Base-by-base conservation (phyloP, 495 filamentous ascomycete genomes). In the Umbilicaria muhlenbergii region DNA sequence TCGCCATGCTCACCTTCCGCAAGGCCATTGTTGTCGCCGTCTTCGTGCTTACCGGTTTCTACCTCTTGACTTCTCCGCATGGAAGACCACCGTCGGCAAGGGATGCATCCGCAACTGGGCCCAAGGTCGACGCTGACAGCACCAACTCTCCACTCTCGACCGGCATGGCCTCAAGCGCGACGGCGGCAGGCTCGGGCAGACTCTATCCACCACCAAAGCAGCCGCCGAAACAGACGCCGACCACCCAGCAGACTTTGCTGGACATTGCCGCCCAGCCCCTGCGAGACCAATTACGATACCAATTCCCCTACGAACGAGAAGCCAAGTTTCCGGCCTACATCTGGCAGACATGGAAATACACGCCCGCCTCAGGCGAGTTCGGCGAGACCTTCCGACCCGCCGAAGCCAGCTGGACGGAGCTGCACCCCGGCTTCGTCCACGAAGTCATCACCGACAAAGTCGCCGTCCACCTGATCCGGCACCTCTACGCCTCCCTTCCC, bases 271-370 rank as follows among this genome's bases (percentile, higher is more conserved):
- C 70, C 56, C 73, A 75, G 52, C 75, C 83, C 11, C 64, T 96
- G 14, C 73, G 77, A 55, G 83, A 94, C 28, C 86, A 87, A 54
- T 71, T 98, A 40, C 82, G 77, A 33, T 94, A 92, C 66, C 82
- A 92, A 53, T 98, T 89, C 57, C 86, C 88, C 11, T 98, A 96
- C 65, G 80, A 92, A 51, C 71, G 87, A 38, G 77, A 85, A 49
- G 58, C 67, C 44, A 88, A 85, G 59, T 98, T 98, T 60, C 91
- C 91, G 0, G 88, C 86, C 21, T 98, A 93, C 62, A 92, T 98
- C 47, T 98, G 91, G 91, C 91, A 98, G 67, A 98, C 91, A 34
- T 98, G 91, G 91, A 94, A 92, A 62, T 83, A 80, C 58, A 81
- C 78, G 1, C 91, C 92, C 1, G 72, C 79, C 1, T 81, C 81